A percentile compares a stretch with the other conserved stretches of the same genome.
Conservation (phyloP, 139 green algal genomes). For the Nannochloris sp. region DNA sequence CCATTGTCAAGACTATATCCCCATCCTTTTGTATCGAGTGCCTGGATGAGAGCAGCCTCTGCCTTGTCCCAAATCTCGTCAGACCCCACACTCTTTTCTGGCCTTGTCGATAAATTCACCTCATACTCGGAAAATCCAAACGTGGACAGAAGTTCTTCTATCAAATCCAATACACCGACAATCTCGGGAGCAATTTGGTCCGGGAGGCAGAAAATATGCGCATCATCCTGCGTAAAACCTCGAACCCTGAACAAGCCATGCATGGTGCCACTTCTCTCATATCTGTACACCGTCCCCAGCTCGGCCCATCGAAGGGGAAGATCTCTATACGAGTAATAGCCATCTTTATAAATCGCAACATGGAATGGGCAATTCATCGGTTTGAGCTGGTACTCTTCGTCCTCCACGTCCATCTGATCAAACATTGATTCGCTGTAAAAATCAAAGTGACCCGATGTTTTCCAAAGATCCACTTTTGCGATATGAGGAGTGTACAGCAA, state of each 20-base stretch:
- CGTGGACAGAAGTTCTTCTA: slow-evolving; percentile 72
- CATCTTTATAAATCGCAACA: slow-evolving; percentile 83
- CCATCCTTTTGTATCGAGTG: slow-evolving; percentile 72
- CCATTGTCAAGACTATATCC: slow-evolving; percentile 61
- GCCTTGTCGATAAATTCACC: slow-evolving; percentile 79
- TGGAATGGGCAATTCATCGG: slow-evolving; percentile 99
- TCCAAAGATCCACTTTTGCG: slow-evolving; percentile 91
- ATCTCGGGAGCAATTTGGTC: slow-evolving; percentile 84
- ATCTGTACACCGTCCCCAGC: slow-evolving; percentile 95
- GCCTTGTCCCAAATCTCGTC: slow-evolving; percentile 81
- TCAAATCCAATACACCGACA: slow-evolving; percentile 70
- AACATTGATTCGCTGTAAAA: slow-evolving; percentile 98
- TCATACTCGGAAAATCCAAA: slow-evolving; percentile 93
- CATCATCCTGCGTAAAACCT: slow-evolving; percentile 98
- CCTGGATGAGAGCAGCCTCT: slow-evolving; percentile 67
- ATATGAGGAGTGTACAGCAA: slow-evolving; percentile 93
- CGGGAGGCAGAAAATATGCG: slow-evolving; percentile 97
- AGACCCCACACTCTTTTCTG: slow-evolving; percentile 85
- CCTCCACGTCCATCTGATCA: slow-evolving; percentile 83
- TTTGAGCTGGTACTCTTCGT: slow-evolving; percentile 89
- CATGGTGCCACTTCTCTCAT: slow-evolving; percentile 92
- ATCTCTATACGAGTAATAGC: slow-evolving; percentile 62
- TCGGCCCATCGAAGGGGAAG: slow-evolving; percentile 90
- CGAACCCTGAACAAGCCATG: slow-evolving; percentile 95
- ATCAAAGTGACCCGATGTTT: slow-evolving; percentile 90